Base-by-base conservation (phyloP, 1,284 basidiomycete genomes). In the Meripilus lineatus region DNA sequence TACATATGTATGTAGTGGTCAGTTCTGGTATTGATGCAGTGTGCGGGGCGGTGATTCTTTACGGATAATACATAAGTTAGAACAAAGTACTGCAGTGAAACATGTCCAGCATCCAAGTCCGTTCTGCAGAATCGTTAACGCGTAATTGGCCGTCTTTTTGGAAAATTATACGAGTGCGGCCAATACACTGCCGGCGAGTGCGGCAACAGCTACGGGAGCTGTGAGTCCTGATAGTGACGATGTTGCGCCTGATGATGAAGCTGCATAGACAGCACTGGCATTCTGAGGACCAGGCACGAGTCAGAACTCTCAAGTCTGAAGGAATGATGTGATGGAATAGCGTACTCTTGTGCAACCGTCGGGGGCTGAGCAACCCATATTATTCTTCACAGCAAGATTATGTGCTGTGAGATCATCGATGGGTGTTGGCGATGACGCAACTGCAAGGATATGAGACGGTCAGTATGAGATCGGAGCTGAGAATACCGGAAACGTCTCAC, bases 271-370 rank as follows among this genome's bases (percentile, higher is more conserved):
- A 30, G 8, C n/a, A 30, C n/a, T 23, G 24, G 21, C 18, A 38
- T 10, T 17, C 11, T 21, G 10, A 38, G n/a, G 8, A 10, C n/a
- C 28, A 10, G 8, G 28, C 8, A 8, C 8, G 28, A 30, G 28
- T 23, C 37, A 24, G 15, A 21, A 14, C 22, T 10, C 33, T 17
- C 15, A 17, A 14, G 15, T 15, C 8, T 8, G 15, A 14, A 35
- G 33, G n/a, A 35, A 35, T 18, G 15, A 15, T 18, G 33, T 6
- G 33, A 18, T 18, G 33, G 33, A 8, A 35, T 8, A 5, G 11
- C 41, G 24, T 14, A 44, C 42, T 20, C 42, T n/a, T n/a, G 22
- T 36, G 25, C 42, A 44, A 17, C 42, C 42, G 18, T 44, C 26
- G 4, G 26, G 23, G 4, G 21, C 8, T 15, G 26, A 17, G 21